Evolutionary conservation across 1,139 yeast species (phyloP).

Genomic region (Taphrina populina): DNA sequence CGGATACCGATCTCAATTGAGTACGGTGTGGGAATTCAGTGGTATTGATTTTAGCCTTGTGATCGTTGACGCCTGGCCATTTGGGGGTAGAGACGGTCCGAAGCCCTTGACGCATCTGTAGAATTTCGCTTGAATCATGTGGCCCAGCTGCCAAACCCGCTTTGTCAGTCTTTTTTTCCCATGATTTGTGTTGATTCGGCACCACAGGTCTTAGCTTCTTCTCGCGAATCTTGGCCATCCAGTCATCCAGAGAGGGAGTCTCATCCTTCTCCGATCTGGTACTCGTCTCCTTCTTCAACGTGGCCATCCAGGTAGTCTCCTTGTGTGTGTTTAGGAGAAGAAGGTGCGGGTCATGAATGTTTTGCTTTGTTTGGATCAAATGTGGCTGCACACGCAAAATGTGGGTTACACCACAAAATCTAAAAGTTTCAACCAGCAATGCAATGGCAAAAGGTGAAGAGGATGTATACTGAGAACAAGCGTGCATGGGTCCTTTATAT

Average conservation of each 20-base stretch:
- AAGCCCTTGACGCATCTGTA: slow-evolving; percentile 25
- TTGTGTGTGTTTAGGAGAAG: too few relatives aligned
- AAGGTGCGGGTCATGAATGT: too few relatives aligned
- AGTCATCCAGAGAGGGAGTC: slow-evolving; percentile 15
- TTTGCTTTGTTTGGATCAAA: too few relatives aligned
- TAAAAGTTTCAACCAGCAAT: too few relatives aligned
- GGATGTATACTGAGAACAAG: too few relatives aligned
- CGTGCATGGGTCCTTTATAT: too few relatives aligned
- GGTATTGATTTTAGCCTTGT: slow-evolving; percentile 2
- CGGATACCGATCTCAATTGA: slow-evolving; percentile 13
- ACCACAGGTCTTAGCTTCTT: slow-evolving; percentile 26
- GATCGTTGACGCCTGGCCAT: slow-evolving; percentile 18
- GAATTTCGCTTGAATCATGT: slow-evolving; percentile 10
- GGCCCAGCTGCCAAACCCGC: slow-evolving; percentile 4
- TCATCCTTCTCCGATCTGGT: too few relatives aligned
- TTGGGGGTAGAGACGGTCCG: slow-evolving; percentile 21
- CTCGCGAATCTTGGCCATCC: slow-evolving; percentile 31
- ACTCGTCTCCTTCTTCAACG: too few relatives aligned
- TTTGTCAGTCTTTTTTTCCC: neutral
- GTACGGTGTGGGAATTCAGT: slow-evolving; percentile 7
- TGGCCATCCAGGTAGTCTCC: too few relatives aligned
- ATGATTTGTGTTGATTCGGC: slow-evolving; percentile 23
- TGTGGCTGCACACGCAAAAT: too few relatives aligned
- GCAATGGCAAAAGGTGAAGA: too few relatives aligned
- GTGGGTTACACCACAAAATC: too few relatives aligned